A percentile compares a stretch with the other conserved stretches of the same genome.
phyloP scores from a whole-genome alignment of 306 rosid species.

The Geum urbanum region DNA sequence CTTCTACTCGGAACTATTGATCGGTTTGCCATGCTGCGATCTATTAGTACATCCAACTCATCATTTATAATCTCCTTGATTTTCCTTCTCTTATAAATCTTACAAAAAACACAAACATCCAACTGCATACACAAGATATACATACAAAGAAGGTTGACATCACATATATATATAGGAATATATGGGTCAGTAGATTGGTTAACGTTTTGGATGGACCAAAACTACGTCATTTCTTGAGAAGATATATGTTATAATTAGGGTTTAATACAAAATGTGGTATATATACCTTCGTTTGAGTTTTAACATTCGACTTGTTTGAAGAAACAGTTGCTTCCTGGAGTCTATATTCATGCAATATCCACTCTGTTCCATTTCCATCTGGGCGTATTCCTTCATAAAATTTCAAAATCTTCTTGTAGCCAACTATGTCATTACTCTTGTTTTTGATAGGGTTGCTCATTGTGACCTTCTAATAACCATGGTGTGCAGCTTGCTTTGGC shows the following conservation, averaged over 20 bases:
- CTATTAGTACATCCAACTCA: background rate
- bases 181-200: too few species aligned
- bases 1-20: background rate
- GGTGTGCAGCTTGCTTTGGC: background rate
- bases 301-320: background rate
- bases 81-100: background rate
- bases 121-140: background rate
- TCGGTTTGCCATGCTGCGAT: too few species aligned
- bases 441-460: background rate
- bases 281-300: background rate
- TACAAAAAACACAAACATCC: slow-evolving; percentile 14
- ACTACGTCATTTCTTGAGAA: too few species aligned
- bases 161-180: too few species aligned
- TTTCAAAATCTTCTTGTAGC: background rate
- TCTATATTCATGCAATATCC: slow-evolving; percentile 14
- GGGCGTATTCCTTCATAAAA: background rate
- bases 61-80: background rate
- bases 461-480: slow-evolving; percentile 15
- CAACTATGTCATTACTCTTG: background rate
- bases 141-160: too few species aligned
- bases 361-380: background rate
- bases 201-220: too few species aligned
- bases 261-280: too few species aligned
- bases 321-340: background rate
- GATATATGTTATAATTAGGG: too few species aligned